Conservation (phyloP, 768 basidiomycete genomes). For the Xerocomellus intermedius region DNA sequence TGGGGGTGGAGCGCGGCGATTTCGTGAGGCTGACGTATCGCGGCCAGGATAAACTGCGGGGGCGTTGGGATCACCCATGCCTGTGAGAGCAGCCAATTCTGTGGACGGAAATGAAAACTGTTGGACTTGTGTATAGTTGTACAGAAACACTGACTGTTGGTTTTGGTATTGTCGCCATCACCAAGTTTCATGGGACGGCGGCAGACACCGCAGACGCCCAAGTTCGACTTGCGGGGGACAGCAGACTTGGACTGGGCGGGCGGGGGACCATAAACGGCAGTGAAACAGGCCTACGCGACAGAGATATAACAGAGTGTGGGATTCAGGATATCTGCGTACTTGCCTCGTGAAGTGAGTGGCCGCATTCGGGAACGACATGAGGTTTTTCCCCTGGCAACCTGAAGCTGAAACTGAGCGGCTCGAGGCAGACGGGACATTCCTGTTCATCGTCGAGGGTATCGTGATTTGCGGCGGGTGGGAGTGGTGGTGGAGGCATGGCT, state of each 20-base stretch:
- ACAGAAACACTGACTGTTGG: slow-evolving; percentile 69
- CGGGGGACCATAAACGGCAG: slow-evolving; percentile 91
- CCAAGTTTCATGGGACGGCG: slow-evolving; percentile 95
- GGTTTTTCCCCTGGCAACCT: slow-evolving; percentile 95
- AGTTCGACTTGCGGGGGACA: slow-evolving; percentile 66
- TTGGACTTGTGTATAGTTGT: neutral
- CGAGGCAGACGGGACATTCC: slow-evolving; percentile 95
- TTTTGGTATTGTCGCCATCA: slow-evolving; percentile 78
- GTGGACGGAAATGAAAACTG: slow-evolving; percentile 13
- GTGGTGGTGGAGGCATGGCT: slow-evolving; percentile 61
- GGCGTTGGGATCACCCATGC: slow-evolving; percentile 67
- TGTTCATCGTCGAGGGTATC: slow-evolving; percentile 73
- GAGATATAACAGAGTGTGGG: slow-evolving; percentile 7
- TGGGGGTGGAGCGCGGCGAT: slow-evolving; percentile 29
- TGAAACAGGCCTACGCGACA: slow-evolving; percentile 82
- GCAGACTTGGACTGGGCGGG: slow-evolving; percentile 54
- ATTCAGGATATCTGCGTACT: slow-evolving; percentile 5
- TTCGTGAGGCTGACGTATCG: slow-evolving; percentile 44
- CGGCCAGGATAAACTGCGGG: slow-evolving; percentile 67
- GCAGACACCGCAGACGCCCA: slow-evolving; percentile 97
- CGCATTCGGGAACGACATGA: slow-evolving; percentile 95
- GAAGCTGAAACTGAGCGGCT: slow-evolving; percentile 90
- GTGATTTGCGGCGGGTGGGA: slow-evolving; percentile 71
- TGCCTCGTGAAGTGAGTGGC: slow-evolving; percentile 95
- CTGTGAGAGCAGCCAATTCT: slow-evolving; percentile 95